phyloP scores from a whole-genome alignment of 257 asterid species.

The Nicotiana attenuata region DNA sequence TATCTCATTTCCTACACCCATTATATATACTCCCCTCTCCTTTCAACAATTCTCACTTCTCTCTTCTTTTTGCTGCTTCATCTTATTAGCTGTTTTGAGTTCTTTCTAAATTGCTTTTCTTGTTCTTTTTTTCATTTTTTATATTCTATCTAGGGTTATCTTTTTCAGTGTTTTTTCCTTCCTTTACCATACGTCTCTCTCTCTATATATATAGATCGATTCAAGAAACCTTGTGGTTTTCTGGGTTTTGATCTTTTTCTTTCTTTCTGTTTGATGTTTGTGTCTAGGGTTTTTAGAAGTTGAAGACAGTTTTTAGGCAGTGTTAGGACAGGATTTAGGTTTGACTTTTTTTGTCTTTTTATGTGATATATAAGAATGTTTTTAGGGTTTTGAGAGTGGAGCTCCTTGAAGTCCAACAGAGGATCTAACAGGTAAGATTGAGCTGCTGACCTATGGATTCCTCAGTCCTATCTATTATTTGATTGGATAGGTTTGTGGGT shows the following conservation, averaged over 20 bases:
- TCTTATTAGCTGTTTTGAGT: too few relatives aligned
- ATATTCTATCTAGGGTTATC: neutral
- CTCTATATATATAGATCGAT: neutral
- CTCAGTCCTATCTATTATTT: slow-evolving; percentile 52
- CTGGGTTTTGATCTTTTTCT: neutral
- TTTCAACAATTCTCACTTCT: neutral
- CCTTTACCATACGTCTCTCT: neutral
- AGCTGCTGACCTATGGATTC: slow-evolving; percentile 88
- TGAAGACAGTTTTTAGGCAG: neutral
- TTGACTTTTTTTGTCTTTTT: neutral
- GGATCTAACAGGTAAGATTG: slow-evolving; percentile 55
- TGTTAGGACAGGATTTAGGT: neutral
- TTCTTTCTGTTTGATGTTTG: neutral
- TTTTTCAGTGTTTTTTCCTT: too few relatives aligned
- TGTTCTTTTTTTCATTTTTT: neutral
- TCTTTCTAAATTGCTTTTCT: neutral
- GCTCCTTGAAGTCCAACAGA: slow-evolving; percentile 94
- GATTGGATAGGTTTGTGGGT: slow-evolving; percentile 64
- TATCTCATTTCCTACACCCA: slow-evolving; percentile 28
- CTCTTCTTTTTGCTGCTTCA: neutral
- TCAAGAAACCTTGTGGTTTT: neutral
- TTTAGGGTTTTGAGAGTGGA: slow-evolving; percentile 51
- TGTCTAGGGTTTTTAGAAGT: neutral
- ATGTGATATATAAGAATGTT: neutral
- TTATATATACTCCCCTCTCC: slow-evolving; percentile 29